phyloP scores from a whole-genome alignment of 140 eudicot genomes.

The Erigeron philadelphicus region DNA sequence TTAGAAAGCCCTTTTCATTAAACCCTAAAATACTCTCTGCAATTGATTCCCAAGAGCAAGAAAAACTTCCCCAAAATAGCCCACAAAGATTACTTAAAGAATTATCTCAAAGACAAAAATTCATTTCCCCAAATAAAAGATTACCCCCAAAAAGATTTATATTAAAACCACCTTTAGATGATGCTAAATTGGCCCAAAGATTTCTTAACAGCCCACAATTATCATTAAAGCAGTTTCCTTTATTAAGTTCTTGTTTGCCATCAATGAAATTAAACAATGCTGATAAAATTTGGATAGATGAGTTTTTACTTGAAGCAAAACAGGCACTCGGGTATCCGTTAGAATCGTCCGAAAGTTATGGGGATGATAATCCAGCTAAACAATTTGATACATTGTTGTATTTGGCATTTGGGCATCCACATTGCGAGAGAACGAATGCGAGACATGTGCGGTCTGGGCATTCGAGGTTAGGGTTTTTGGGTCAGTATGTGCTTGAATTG shows the following conservation, averaged over 20 bases:
- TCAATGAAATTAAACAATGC: slow-evolving; percentile 61
- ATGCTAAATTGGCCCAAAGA: slow-evolving; percentile 68
- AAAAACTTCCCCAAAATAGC: slow-evolving; percentile 74
- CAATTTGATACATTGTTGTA: slow-evolving; percentile 88
- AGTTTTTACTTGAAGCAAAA: slow-evolving; percentile 79
- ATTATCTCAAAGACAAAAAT: slow-evolving; percentile 64
- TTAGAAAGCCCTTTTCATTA: slow-evolving; percentile 25
- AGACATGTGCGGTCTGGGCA: slow-evolving; percentile 86
- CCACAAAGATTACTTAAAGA: slow-evolving; percentile 92
- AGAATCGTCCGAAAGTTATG: slow-evolving; percentile 69
- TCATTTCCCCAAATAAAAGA: slow-evolving; percentile 58
- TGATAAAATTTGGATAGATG: slow-evolving; percentile 86
- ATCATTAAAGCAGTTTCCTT: slow-evolving; percentile 80
- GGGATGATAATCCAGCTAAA: slow-evolving; percentile 94
- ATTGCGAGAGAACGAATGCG: slow-evolving; percentile 78
- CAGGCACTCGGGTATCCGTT: slow-evolving; percentile 95
- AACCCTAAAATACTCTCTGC: slow-evolving; percentile 40
- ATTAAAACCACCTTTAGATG: slow-evolving; percentile 91
- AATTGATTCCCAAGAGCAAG: slow-evolving; percentile 48
- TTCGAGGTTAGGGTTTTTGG: slow-evolving; percentile 77
- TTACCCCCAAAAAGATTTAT: slow-evolving; percentile 75
- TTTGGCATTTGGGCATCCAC: slow-evolving; percentile 91
- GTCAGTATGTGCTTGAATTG: slow-evolving; percentile 84
- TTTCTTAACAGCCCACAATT: slow-evolving; percentile 89
- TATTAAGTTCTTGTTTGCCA: slow-evolving; percentile 86